Conservation (phyloP, 139 green algal genomes). For the Chloropicon primus region DNA sequence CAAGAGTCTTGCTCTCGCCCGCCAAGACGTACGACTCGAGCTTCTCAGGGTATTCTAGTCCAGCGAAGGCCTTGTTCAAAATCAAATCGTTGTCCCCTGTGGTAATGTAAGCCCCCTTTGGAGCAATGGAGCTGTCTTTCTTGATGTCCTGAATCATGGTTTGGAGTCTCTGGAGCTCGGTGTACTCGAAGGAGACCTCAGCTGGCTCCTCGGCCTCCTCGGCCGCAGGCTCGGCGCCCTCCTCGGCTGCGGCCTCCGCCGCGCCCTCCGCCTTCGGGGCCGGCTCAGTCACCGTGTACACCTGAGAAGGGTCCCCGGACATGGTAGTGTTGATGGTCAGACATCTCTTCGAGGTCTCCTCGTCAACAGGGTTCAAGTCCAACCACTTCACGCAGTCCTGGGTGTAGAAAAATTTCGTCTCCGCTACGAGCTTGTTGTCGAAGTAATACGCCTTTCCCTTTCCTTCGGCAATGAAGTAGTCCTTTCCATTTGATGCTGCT, state of each 20-base stretch:
- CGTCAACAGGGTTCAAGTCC: constrained; percentile 34
- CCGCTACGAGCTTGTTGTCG: constrained; percentile 19
- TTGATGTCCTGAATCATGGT: not conserved
- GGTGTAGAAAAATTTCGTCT: constrained; percentile 51
- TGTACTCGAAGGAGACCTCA: constrained; percentile 2
- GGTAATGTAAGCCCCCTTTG: constrained; percentile 27
- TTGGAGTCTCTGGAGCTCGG: not conserved
- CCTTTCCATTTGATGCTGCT: constrained; percentile 42
- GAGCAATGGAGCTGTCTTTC: not conserved
- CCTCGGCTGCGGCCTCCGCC: constrained; percentile 1
- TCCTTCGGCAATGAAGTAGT: constrained; percentile 55
- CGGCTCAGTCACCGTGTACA: constrained; percentile 25
- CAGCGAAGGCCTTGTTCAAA: constrained; percentile 38
- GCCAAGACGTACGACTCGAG: constrained; percentile 37
- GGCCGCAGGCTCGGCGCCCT: constrained; percentile 1
- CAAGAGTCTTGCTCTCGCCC: not conserved
- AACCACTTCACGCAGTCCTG: constrained; percentile 45
- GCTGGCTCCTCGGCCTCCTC: not conserved
- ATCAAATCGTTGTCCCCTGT: constrained; percentile 42
- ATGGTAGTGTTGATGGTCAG: constrained; percentile 16
- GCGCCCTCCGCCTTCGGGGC: constrained; percentile 4
- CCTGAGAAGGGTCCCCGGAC: constrained; percentile 26
- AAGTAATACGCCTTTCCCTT: constrained; percentile 21
- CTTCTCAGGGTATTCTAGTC: constrained; percentile 51
- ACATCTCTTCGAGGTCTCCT: constrained; percentile 11